phyloP scores from a whole-genome alignment of 2,329 filamentous ascomycete genomes.

The Aspergillus glaucus region DNA sequence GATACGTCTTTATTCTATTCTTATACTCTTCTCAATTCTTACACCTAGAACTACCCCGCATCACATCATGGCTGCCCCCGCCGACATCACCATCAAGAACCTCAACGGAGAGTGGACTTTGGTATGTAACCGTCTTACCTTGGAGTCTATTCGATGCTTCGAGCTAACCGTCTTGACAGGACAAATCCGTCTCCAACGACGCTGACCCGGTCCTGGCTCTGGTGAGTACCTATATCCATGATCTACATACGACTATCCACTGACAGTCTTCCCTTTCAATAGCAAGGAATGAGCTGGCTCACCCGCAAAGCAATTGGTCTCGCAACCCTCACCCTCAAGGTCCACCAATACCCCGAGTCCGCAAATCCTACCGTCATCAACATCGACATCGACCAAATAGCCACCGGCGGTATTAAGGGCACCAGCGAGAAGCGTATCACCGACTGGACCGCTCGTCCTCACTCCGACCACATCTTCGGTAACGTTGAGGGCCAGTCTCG shows the following conservation, averaged over 20 bases:
- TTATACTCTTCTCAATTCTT: background rate
- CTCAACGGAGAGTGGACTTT: slow-evolving; percentile 64
- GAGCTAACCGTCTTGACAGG: slow-evolving; percentile 45
- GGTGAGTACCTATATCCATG: slow-evolving; percentile 22
- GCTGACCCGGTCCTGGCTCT: slow-evolving; percentile 63
- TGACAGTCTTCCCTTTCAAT: background rate
- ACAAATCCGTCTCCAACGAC: slow-evolving; percentile 65
- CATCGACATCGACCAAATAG: slow-evolving; percentile 66
- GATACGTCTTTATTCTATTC: background rate
- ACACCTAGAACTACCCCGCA: slow-evolving; percentile 8
- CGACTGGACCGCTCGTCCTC: slow-evolving; percentile 56
- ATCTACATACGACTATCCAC: slow-evolving; percentile 1
- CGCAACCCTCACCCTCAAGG: slow-evolving; percentile 61
- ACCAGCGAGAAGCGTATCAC: slow-evolving; percentile 54
- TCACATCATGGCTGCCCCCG: slow-evolving; percentile 63
- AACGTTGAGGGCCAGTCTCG: slow-evolving; percentile 56
- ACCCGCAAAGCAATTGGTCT: slow-evolving; percentile 64
- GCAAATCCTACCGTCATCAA: slow-evolving; percentile 44
- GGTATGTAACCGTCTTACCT: slow-evolving; percentile 42
- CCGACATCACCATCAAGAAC: slow-evolving; percentile 59
- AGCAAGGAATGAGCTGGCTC: slow-evolving; percentile 65
- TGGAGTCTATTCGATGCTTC: background rate
- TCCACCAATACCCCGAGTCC: slow-evolving; percentile 50
- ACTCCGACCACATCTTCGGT: slow-evolving; percentile 77
- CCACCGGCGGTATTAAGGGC: slow-evolving; percentile 64